Evolutionary conservation across 441 rosid species (phyloP).

Genomic region (Corymbia citriodora): DNA sequence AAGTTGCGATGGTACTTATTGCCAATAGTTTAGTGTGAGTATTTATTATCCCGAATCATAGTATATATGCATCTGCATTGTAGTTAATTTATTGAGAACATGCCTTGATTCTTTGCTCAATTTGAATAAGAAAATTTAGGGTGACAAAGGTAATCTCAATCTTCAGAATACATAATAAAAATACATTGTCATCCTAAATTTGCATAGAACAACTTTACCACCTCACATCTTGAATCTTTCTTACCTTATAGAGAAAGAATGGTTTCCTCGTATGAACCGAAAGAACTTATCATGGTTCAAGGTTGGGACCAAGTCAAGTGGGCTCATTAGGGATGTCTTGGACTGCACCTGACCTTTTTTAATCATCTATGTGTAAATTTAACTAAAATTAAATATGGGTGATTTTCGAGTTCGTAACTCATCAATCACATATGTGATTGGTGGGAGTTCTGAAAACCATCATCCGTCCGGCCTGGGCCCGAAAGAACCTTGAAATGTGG

Average conservation of each 20-base stretch:
- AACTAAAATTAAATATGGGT: not conserved
- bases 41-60: fast-evolving
- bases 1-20: too few species aligned
- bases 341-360: not conserved
- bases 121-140: too few species aligned
- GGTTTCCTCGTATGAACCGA: not conserved
- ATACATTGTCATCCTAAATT: too few species aligned
- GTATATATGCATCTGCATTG: fast-evolving
- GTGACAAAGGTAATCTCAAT: fast-evolving
- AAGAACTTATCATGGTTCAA: too few species aligned
- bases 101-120: fast-evolving
- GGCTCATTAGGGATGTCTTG: not conserved
- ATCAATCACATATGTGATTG: too few species aligned
- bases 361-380: not conserved
- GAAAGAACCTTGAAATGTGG: not conserved
- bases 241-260: not conserved
- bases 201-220: not conserved
- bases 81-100: too few species aligned
- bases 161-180: too few species aligned
- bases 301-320: not conserved
- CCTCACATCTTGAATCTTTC: not conserved
- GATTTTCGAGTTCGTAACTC: too few species aligned
- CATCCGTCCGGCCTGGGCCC: too few species aligned
- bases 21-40: not conserved
- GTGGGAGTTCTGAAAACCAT: not conserved